Base-by-base conservation (phyloP, 2,329 filamentous ascomycete species). In the Onygenales sp. region DNA sequence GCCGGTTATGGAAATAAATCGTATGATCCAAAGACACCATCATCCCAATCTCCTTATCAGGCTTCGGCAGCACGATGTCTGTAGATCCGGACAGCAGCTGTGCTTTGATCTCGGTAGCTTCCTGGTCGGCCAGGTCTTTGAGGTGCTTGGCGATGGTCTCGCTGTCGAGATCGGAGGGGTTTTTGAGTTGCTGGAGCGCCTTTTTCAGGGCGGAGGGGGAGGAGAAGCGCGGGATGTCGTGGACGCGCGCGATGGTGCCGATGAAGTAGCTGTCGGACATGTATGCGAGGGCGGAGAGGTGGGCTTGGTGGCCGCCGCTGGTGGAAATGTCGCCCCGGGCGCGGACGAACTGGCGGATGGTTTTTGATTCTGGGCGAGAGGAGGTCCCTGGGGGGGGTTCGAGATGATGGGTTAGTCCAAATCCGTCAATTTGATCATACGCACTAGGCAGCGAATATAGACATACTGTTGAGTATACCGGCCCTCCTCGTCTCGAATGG, bases 181-280 rank as follows among this genome's bases (percentile, higher is more conserved):
- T 72, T 59, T 70, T 69, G 40, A 76, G 64, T 8, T 63, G 63
- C 6, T 67, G 65, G 27, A 75, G 54, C 0, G 67, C 62, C 57
- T 65, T 61, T 59, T 74, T 62, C 27, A 75, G 65, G 49, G 71
- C 70, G 3, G 60, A 70, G 2, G 77, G 76, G 10, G 74, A 78
- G 1, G 79, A 81, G 66, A 87, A 88, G 11, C 87, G 79, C 80
- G 87, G 91, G 37, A 96, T 77, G 53, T 82, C 79, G 69, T 96
- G 91, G 52, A 91, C 84, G 17, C 88, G 82, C 32, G 85, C 77
- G 6, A 96, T 82, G 2, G 91, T 96, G 40, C 88, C 91, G 68
- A 97, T 91, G 71, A 98, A 97, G 73, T 88, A 93, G 65, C 81
- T 87, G 71, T 97, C 92, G 31, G 85, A 88, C 75, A 97, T 87